Evolutionary conservation across 139 green algal genomes (phyloP).

Genomic region (Auxenochlorella pyrenoidosa): DNA sequence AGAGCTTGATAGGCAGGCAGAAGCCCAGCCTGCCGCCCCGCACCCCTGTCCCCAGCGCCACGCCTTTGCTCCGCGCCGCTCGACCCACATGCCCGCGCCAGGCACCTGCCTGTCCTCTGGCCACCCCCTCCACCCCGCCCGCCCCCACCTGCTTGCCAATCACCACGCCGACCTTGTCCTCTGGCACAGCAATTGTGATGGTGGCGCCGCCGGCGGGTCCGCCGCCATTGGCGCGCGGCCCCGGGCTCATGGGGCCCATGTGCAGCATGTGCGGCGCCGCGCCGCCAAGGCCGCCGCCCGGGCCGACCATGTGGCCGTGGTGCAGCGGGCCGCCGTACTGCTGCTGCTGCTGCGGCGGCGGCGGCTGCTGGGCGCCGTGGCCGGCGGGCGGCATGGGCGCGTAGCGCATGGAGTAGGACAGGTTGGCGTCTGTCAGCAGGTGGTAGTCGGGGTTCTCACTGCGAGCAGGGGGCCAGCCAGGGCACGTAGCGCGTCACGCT

Average conservation of each 20-base stretch:
- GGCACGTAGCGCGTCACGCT: no score
- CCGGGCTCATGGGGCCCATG: not conserved
- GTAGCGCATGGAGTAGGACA: constrained; percentile 34
- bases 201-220: not conserved
- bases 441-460: constrained; percentile 78
- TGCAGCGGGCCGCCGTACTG: constrained; percentile 21
- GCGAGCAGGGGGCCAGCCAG: not conserved
- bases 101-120: constrained; percentile 34
- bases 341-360: not conserved
- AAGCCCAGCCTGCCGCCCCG: no score
- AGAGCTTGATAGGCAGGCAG: not conserved
- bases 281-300: not conserved
- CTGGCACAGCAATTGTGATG: constrained; percentile 73
- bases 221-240: not conserved
- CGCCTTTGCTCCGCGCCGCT: not conserved
- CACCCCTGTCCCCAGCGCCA: no score
- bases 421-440: constrained; percentile 46
- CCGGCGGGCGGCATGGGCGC: constrained; percentile 1
- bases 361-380: not conserved
- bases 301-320: constrained; percentile 13
- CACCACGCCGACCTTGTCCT: constrained; percentile 78
- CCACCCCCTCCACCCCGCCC: no score
- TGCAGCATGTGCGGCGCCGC: constrained; percentile 29
- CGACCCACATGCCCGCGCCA: not conserved
- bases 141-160: constrained; percentile 66